Evolutionary conservation across 176 grass and related monocot genomes (phyloP), one percentile per base, ranked within the genome.

Genomic region (Phragmites australis): DNA sequence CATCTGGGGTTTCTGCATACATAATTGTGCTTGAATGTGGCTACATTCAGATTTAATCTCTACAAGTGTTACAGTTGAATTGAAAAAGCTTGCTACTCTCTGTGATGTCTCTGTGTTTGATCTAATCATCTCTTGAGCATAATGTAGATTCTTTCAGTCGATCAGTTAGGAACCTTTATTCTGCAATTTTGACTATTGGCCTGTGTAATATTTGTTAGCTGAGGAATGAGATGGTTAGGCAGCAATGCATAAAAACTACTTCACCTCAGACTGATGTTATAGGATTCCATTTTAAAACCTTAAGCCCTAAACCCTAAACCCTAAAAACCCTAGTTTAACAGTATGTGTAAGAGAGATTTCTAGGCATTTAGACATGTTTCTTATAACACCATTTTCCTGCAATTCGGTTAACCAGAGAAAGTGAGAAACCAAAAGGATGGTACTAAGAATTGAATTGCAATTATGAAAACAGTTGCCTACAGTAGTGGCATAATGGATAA

Each of bases 301-400:
- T n/a, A n/a, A n/a, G n/a, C n/a, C n/a, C n/a, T n/a, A n/a, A n/a
- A n/a, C n/a, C n/a, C n/a, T n/a, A n/a, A n/a, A n/a, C n/a, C n/a
- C n/a, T n/a, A n/a, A n/a, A n/a, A n/a, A n/a, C n/a, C n/a, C n/a
- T n/a, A n/a, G n/a, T n/a, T n/a, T n/a, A n/a, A 0, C 42, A 17
- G 1, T 56, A 7, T 76, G 19, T 75, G 23, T 87, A 81, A 60
- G 30, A 76, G 51, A 43, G 16, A 67, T n/a, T 15, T 81, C 9
- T 34, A 15, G 19, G 57, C 4, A 49, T 58, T 55, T 22, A n/a
- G 32, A 49, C 44, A 40, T 49, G 30, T 43, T 40, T 70, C 2
- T 22, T 59, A 18, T 54, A 55, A 9, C 53, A 19, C 16, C 54
- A 40, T 30, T 61, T 51, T 68, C 1, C 40, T 84, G 68, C 2